Evolutionary conservation across 805 yeast genomes (phyloP), one percentile per base, ranked within the genome.

Genomic region (Starmerella sirachaensis): DNA sequence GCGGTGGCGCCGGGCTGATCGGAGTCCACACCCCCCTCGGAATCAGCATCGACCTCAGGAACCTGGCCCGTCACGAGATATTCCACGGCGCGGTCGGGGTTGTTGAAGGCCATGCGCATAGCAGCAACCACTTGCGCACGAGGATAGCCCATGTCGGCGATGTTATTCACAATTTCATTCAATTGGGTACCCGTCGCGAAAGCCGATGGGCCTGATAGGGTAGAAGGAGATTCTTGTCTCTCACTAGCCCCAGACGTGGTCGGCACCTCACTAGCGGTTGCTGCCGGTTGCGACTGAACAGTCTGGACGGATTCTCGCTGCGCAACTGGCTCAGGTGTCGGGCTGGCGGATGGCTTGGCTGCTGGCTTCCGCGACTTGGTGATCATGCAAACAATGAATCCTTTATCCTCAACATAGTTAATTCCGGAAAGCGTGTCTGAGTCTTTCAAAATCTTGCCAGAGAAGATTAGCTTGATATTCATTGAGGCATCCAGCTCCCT

Each of bases 21-120:
- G 20, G 44, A 38, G 10, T 47, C 45, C 6, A 46, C 35, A 18
- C 53, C 48, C 18, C 54, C 52, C 32, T 46, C 42, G 20, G 49
- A 43, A n/a, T 47, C 47, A 13, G 52, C 50, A 24, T 44, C 40
- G 16, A 52, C 42, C 52, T 78, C 88, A 17, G 95, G 94, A 30
- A 88, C 72, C 42, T 46, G 44, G 3, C 96, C 97, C 32, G 86
- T 83, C 47, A 91, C 64, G 35, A 91, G 66, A 58, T 88, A 86
- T 58, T 91, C 98, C 11, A 91, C 97, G 0, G 98, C 98, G 53
- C 98, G 76, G 57, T 88, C 97, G 16, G 98, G 97, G 61, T 91
- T 86, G 63, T 88, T 88, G 64, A 76, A 91, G 1, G 98, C 97
- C 12, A 94, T 94, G 51, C 93, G 75, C 57, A 91, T 64, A 0